Evolutionary conservation across 441 rosid genomes (phyloP).

Genomic region (Pelargonium australe): DNA sequence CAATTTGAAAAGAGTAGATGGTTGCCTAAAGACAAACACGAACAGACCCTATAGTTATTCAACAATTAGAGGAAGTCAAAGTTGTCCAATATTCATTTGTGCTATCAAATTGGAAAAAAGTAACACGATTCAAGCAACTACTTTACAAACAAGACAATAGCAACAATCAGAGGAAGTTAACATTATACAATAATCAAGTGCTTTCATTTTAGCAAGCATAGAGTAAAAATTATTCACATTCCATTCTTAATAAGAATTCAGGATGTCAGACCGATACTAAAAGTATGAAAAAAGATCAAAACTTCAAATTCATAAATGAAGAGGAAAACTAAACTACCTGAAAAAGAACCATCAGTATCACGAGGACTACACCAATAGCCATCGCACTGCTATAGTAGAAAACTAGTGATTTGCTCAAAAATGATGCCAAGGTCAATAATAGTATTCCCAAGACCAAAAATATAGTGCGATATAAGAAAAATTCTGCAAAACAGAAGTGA

Average conservation of each 20-base stretch:
- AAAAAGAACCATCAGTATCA: slow-evolving; percentile 68
- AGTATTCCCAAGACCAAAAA: slow-evolving; percentile 55
- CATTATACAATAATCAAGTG: not conserved
- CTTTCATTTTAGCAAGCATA: not conserved
- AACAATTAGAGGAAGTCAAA: no score
- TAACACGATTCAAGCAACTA: not conserved
- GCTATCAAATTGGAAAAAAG: not conserved
- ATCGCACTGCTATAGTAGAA: slow-evolving; percentile 90
- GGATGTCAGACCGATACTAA: not conserved
- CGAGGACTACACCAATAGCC: slow-evolving; percentile 84
- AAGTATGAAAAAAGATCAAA: not conserved
- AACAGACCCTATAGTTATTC: no score
- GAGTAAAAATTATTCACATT: not conserved
- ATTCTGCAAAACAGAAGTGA: slow-evolving; percentile 38
- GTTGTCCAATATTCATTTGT: not conserved
- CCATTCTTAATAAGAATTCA: not conserved
- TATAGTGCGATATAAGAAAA: slow-evolving; percentile 47
- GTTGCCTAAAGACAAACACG: no score
- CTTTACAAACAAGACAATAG: not conserved
- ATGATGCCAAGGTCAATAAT: slow-evolving; percentile 52
- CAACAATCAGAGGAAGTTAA: not conserved
- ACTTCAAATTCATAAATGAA: not conserved
- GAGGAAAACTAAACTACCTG: slow-evolving; percentile 45
- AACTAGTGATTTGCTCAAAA: slow-evolving; percentile 63
- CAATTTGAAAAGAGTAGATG: no score